Base-by-base conservation (phyloP, 1,284 basidiomycete species). In the Meira miltonrushii region DNA sequence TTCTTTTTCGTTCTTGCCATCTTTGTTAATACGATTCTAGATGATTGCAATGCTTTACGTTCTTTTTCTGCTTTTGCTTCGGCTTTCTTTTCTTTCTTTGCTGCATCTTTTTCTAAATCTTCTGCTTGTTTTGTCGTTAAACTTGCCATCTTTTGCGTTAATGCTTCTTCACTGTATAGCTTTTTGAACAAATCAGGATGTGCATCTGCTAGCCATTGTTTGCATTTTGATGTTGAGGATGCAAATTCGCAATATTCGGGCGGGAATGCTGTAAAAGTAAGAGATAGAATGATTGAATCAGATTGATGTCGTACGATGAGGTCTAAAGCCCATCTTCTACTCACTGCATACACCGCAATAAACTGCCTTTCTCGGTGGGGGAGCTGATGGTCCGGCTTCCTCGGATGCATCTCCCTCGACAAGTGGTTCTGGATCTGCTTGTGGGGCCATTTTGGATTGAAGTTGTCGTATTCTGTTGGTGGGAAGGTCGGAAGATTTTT, bases 241-340 rank as follows among this genome's bases (percentile, higher is more conserved):
- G 72, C 68, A 51, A 75, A 77, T 52, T 74, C 72, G 64, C 75
- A 77, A 65, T 76, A 77, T 56, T 77, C 75, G 54, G 73, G 73
- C 0, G 75, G 75, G 51, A 74, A 74, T 47, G 75, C 46, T 48
- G 19, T 70, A 65, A 71, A 75, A 48, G 25, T 9, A 17, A 21
- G 17, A 13, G 12, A 8, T 5, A 48, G n/a, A 19, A 23, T 6
- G 21, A 48, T 48, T 21, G 12, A 33, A 33, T 48, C 12, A 48
- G 17, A 5, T n/a, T 48, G 17, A 25, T 48, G 46, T 48, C 12
- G 21, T 43, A 15, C 15, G 41, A 43, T 6, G 15, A n/a, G 6
- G 41, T 21, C 15, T 21, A 15, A 43, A 11, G n/a, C 39, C 11
- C 10, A 15, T 21, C 17, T 2, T 21, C 5, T 12, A 48, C 46